Evolutionary conservation across 495 filamentous ascomycete species (phyloP), one percentile per base, ranked within the genome.

Genomic region (Chaetomium tenue): DNA sequence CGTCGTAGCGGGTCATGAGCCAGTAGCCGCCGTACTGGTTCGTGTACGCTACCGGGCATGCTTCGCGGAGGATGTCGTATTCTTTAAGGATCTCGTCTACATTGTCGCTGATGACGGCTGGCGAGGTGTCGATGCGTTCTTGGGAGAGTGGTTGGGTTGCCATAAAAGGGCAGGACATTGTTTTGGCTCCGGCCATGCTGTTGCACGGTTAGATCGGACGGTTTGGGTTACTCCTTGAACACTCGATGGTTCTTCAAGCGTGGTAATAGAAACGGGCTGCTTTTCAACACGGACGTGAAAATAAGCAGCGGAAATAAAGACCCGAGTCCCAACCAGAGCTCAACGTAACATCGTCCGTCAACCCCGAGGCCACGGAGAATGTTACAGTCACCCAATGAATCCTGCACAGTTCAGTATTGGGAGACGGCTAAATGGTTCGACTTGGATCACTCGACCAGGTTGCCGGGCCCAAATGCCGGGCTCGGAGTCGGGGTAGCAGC

Each of bases 1-100:
- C 53, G 2, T 56, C 53, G 33, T 55, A 55, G 18, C 52, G 52
- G 6, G 52, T 55, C 52, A 55, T 5, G 13, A 55, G 26, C 52
- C 52, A 55, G 52, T 37, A 55, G 52, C 52, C 52, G 28, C 52
- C 52, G 28, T 55, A 55, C 1, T 55, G 52, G 30, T 37, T 55
- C 28, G 52, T 55, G 30, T 55, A 55, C 3, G 52, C 52, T 5
- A 55, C 28, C 15, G 52, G 52, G 18, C 52, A 55, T 16, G 28
- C 26, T 25, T 55, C 52, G 52, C 52, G 52, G 52, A 55, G 28
- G 9, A 33, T 2, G 28, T 55, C 52, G 52, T 55, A 55, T 11
- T 55, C 52, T 15, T 33, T 20, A 28, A 55, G 28, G 28, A 55
- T 55, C 5, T 16, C 52, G 3, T 55, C 52, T 25, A 55, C 52